Evolutionary conservation across 2,329 filamentous ascomycete species (phyloP), one percentile per base, ranked within the genome.

Genomic region (Macrophomina pseudophaseolina): DNA sequence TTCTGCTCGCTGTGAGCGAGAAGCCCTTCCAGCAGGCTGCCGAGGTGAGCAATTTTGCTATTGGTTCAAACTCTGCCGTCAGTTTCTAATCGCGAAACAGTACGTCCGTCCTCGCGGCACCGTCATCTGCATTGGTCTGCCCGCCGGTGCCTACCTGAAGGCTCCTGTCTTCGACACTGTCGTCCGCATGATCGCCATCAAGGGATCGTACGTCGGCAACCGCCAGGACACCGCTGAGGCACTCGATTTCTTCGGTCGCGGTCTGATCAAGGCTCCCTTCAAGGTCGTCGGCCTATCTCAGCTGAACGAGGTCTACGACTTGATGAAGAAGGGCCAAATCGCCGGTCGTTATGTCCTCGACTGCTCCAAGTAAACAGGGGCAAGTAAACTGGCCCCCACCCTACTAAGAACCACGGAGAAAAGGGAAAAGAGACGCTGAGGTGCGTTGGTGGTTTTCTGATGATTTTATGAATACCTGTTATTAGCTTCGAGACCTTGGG

Each of bases 21-120:
- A 92, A 90, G 84, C 94, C 94, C 64, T 97, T 97, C 89, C 93
- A 97, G 83, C 94, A 97, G 83, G 94, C 94, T 49, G 89, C 92
- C 56, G 89, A 86, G 49, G 65, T 66, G 63, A 62, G 38, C 49
- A 28, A 44, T 69, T 23, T 14, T 46, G 44, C 28, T 32, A 28
- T 11, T 4, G 18, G 49, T 28, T 28, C 35, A 3, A 65, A 62
- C 28, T 58, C 87, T 28, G 8, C 11, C 16, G 14, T 30, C 30
- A 56, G 33, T 4, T 11, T 4, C 53, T 66, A 40, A 66, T 49
- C 12, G n/a, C 30, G 9, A 18, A 54, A 44, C 54, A 66, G 80
- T 97, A 97, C 80, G 90, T 97, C 69, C 91, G 94, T 68, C 87
- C 92, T 66, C 88, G 89, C 68, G 94, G 94, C 68, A 86, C 88